These are phyloP conservation scores for Sequoiadendron giganteum DNA, from an alignment of 75 land plant species.

Conservation along the genomic window DNA sequence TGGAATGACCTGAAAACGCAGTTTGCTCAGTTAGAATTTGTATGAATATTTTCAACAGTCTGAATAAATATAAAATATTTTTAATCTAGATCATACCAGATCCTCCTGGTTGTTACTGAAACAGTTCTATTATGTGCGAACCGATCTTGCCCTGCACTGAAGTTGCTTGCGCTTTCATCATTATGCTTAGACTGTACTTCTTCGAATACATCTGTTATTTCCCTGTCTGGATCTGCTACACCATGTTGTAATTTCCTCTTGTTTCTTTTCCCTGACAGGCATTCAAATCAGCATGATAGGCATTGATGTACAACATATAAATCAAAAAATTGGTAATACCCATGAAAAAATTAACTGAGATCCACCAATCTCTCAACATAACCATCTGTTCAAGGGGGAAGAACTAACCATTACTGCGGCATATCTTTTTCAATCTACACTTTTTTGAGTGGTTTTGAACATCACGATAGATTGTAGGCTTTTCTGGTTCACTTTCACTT, in stretches of 20 bases:
- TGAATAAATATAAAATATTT: not conserved
- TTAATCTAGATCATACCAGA: not conserved
- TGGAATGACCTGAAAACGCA: not conserved
- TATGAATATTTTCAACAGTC: not conserved
- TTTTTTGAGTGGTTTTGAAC: not conserved
- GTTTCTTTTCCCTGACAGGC: not conserved
- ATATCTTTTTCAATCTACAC: not conserved
- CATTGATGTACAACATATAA: no score
- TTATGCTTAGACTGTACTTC: not conserved
- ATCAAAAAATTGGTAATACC: not conserved
- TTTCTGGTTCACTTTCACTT: not conserved
- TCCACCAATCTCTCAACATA: not conserved
- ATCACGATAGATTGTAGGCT: not conserved
- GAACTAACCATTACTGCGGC: not conserved
- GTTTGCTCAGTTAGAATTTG: not conserved
- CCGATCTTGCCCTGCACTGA: not conserved
- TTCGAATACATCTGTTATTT: not conserved
- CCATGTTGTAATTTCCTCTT: not conserved
- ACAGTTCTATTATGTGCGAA: not conserved
- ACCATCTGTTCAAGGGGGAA: no score
- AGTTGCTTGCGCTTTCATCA: not conserved
- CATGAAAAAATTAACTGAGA: not conserved
- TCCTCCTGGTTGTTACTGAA: not conserved
- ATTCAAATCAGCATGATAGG: not conserved
- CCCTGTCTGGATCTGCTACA: not conserved